Evolutionary conservation across 495 filamentous ascomycete genomes (phyloP), one percentile per base, ranked within the genome.

Genomic region (Cairneyella variabilis): DNA sequence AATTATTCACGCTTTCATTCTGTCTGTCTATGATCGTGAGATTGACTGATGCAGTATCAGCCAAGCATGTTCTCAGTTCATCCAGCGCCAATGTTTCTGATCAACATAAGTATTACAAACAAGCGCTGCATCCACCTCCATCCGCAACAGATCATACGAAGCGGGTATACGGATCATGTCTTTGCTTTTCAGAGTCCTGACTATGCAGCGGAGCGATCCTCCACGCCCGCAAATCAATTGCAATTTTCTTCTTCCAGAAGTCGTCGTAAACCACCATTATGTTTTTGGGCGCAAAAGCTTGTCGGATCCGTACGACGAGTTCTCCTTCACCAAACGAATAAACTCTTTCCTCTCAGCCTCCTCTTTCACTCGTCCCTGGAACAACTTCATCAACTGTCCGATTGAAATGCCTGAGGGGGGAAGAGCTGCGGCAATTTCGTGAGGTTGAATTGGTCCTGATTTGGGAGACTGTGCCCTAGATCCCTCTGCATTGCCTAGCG

Each of bases 341-440:
- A 85, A 85, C 2, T 68, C 63, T 54, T 66, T 70, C 49, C 70
- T 71, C 2, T 18, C 14, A 5, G 58, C 57, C 17, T 65, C 61
- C 27, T 66, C n/a, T n/a, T n/a, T n/a, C n/a, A 88, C 71, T 11
- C 83, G 77, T 34, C 70, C 66, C 11, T 77, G 73, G 68, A 92
- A 93, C 12, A 72, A 69, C 16, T 70, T 76, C 21, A 90, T 67
- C 14, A 93, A 67, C 2, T 76, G 73, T 22, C 69, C 72, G 44
- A 90, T 83, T 1, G 73, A 68, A 42, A 91, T 85, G 1, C 70
- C 62, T 0, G 64, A 72, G 6, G 74, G 68, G 1, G 86, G 86
- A 39, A 91, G 76, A 1, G 78, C 79, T 3, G 79, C 76, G 58
- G 84, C 71, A 48, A 93, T 85, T 64, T 95, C 90, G n/a, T 77